phyloP scores from a whole-genome alignment of 805 yeast genomes.

The Candida qinlingensis region DNA sequence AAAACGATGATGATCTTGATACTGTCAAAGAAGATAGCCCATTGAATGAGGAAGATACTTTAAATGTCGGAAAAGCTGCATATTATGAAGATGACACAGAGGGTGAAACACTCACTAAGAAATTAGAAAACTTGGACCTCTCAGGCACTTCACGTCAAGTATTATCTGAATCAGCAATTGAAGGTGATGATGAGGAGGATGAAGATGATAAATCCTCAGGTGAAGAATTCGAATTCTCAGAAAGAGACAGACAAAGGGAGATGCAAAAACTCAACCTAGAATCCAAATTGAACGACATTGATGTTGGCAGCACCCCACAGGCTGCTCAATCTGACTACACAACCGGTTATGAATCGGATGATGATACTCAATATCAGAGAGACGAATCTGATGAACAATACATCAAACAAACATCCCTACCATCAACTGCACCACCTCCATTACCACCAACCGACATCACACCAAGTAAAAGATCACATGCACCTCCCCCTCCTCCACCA shows the following conservation, averaged over 20 bases:
- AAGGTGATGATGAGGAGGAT: slow-evolving; percentile 28
- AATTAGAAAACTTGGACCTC: slow-evolving; percentile 14
- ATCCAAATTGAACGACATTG: neutral
- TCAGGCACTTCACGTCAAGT: slow-evolving; percentile 4
- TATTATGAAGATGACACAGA: slow-evolving; percentile 9
- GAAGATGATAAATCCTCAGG: slow-evolving; percentile 18
- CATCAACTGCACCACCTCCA: neutral
- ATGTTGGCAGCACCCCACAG: neutral
- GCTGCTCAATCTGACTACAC: slow-evolving; percentile 28
- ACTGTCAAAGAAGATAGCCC: neutral
- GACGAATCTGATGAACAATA: slow-evolving; percentile 2
- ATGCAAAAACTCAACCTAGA: slow-evolving; percentile 6
- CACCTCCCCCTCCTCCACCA: slow-evolving; percentile 2
- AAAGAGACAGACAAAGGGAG: slow-evolving; percentile 20
- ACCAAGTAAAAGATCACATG: neutral
- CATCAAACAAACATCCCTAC: neutral
- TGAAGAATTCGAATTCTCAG: slow-evolving; percentile 20
- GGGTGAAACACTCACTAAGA: slow-evolving; percentile 10
- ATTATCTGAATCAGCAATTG: slow-evolving; percentile 24
- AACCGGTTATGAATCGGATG: slow-evolving; percentile 73
- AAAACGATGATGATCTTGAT: neutral
- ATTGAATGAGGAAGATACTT: slow-evolving; percentile 6
- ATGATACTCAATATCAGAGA: slow-evolving; percentile 31
- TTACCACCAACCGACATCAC: neutral
- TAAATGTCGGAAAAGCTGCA: slow-evolving; percentile 11